Evolutionary conservation across 805 yeast species (phyloP), one percentile per base, ranked within the genome.

Genomic region (Dipodascus geniculatus): DNA sequence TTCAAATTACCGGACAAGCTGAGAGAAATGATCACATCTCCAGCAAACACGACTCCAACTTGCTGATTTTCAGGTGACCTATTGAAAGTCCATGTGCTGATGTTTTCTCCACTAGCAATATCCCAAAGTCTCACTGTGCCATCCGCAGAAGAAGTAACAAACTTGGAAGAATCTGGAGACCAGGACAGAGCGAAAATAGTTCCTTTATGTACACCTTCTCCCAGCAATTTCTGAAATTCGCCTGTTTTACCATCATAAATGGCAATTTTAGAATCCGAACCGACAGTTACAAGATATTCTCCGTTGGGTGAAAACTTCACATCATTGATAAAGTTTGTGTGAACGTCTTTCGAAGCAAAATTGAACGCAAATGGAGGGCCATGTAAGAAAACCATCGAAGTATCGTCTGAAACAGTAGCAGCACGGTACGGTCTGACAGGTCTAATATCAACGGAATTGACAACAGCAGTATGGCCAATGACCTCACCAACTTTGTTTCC

Each of bases 401-500:
- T 81, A 66, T 93, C 98, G 64, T 90, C 96, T 42, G 95, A 80
- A 6, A 85, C 97, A 1, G 98, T 89, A 3, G 85, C 95, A 0
- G 96, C 96, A 54, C 96, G 75, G 72, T 85, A 87, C 8, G 99
- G 99, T 68, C 99, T 80, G 58, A 77, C 79, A 20, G 90, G 88
- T 63, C 85, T 83, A 59, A 91, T 83, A 54, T 85, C 80, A 20
- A 89, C 96, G 0, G 93, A 87, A 63, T 86, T 88, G 64, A 91
- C 80, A 49, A 78, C 80, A 23, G 87, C 82, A 17, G 91, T 77
- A 66, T 93, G 99, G 22, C 99, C 99, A 50, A 89, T 82, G 61
- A 91, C 83, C 65, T 93, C 98, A 53, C 99, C 99, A 48, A 93
- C 82, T n/a, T 96, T 81, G 69, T 93, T 93, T 56, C 99, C 99